A percentile compares a stretch with the other conserved stretches of the same genome.
Conservation (phyloP, 805 yeast species). For the Metschnikowia lunata region DNA sequence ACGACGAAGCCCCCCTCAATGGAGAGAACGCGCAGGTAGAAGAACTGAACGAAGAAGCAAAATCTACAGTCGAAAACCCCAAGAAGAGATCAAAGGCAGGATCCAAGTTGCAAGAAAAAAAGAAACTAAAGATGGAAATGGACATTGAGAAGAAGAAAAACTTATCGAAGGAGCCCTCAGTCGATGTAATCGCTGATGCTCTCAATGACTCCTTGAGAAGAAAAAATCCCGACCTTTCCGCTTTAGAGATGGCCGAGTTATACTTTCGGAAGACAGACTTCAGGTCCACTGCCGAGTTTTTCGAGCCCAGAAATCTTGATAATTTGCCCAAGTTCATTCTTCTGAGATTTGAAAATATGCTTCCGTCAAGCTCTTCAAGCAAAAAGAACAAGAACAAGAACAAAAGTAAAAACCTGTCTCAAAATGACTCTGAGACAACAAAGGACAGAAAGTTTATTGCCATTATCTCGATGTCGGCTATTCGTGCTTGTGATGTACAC, state of each 20-base stretch:
- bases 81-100: constrained; percentile 29
- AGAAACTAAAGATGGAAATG: constrained; percentile 60
- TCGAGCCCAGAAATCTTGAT: constrained; percentile 47
- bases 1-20: constrained; percentile 14
- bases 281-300: constrained; percentile 56
- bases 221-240: constrained; percentile 61
- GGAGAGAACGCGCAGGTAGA: not conserved
- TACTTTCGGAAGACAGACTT: constrained; percentile 55
- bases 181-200: constrained; percentile 63
- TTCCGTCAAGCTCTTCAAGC: constrained; percentile 30
- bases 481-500: constrained; percentile 82
- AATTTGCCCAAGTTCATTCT: constrained; percentile 54
- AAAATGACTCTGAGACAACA: constrained; percentile 15
- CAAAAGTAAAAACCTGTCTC: constrained; percentile 24
- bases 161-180: constrained; percentile 46
- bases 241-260: constrained; percentile 67
- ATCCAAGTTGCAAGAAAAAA: constrained; percentile 53
- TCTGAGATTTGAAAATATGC: constrained; percentile 44
- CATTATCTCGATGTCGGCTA: constrained; percentile 67
- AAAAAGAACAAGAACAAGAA: constrained; percentile 24
- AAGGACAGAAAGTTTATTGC: constrained; percentile 44
- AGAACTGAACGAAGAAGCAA: constrained; percentile 9
- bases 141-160: constrained; percentile 55
- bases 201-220: constrained; percentile 58
- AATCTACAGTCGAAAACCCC: constrained; percentile 10